Percentiles rank a stretch among this genome's conserved stretches.
phyloP scores from a whole-genome alignment of 257 asterid species.

The Hygrophila difformis region DNA sequence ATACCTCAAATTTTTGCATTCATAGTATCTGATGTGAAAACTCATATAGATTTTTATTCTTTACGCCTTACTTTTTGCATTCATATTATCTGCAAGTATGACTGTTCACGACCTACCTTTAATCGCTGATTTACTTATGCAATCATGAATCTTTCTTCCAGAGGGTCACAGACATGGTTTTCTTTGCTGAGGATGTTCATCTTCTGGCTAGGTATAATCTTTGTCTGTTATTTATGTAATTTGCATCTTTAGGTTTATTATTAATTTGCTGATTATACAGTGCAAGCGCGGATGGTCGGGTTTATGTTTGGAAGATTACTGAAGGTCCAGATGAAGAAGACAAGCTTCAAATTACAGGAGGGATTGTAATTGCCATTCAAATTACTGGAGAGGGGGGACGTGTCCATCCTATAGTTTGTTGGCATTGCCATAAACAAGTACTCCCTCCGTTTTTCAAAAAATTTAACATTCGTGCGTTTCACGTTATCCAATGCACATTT shows the following conservation, averaged over 20 bases:
- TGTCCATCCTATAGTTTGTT: conserved; percentile 92
- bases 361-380: conserved; percentile 65
- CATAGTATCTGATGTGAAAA: no score
- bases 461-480: no score
- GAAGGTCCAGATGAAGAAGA: conserved; percentile 97
- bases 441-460: neutral
- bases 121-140: no score
- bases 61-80: no score
- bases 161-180: conserved; percentile 99
- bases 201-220: conserved; percentile 80
- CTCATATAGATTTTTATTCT: no score
- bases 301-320: conserved; percentile 87
- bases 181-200: conserved; percentile 98
- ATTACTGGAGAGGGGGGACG: conserved; percentile 77
- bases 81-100: no score
- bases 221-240: neutral
- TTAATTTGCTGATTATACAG: conserved; percentile 30
- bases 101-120: no score
- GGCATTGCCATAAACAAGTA: conserved; percentile 99
- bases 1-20: no score
- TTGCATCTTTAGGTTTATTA: conserved; percentile 6
- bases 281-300: conserved; percentile 94
- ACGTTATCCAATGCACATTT: no score
- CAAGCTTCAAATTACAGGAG: conserved; percentile 82
- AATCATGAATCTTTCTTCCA: no score